Base-by-base conservation (phyloP, 148 eudicot species). In the Talinum fruticosum region DNA sequence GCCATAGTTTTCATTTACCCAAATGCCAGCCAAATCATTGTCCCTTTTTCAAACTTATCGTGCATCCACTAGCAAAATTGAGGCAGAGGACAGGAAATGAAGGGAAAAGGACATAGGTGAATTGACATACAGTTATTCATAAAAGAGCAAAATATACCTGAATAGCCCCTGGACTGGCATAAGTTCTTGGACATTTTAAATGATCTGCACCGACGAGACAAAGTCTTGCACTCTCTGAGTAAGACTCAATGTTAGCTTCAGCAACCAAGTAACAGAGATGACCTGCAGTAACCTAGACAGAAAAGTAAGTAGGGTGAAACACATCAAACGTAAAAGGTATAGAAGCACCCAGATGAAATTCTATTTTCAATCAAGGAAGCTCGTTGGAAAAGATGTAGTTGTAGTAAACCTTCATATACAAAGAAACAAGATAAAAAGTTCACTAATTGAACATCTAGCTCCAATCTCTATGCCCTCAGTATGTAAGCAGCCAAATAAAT, bases 171-270 rank as follows among this genome's bases (percentile, higher is more conserved):
- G 98, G 97, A 84, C 89, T 86, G 35, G 90, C 90, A 86, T 84
- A 92, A 36, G 98, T 90, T 84, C 97, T 87, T 18, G 98, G 93
- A 79, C 74, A 85, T 69, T 92, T 94, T 87, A 80, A 88, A 72
- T 94, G 98, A 86, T 94, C 94, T 67, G 97, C 97, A 79, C 98
- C 97, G 72, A 92, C 72, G 61, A 94, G 97, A 85, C 98, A 94
- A 74, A 94, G 80, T 84, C 98, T 88, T 69, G 98, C 90, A 80
- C 84, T 89, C 68, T 92, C 95, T 32, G 98, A 92, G 83, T 89
- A 92, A 61, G 89, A 76, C 82, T 92, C 97, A 76, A 94, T 85
- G 76, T 82, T 87, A 38, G 90, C 89, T 82, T 94, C 98, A 23
- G 98, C 97, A 85, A 94, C 86, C 83, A 94, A 84, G 82, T 94